Base-by-base conservation (phyloP, 495 filamentous ascomycete species). In the Penicillium steckii region DNA sequence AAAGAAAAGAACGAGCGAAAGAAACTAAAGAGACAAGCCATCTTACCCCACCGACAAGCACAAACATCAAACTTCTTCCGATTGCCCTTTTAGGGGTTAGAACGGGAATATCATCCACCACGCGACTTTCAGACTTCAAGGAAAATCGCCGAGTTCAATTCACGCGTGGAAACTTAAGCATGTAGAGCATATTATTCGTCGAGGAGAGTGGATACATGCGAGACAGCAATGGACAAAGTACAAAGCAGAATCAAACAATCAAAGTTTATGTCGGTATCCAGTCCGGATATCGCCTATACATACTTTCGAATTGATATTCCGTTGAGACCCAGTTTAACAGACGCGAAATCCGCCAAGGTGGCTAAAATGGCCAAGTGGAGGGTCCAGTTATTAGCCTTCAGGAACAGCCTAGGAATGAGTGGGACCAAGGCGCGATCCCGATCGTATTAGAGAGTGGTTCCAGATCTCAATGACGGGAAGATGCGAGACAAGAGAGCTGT, bases 331-430 rank as follows among this genome's bases (percentile, higher is more conserved):
- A 15, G 33, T 37, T 37, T 17, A 37, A 8, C 33, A 13, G 18
- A 37, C 8, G 5, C 33, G n/a, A 37, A n/a, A 37, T 15, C 15
- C 15, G n/a, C n/a, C n/a, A n/a, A n/a, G n/a, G n/a, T n/a, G n/a
- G n/a, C n/a, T n/a, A n/a, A n/a, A n/a, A n/a, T 15, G 3, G 4
- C 18, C 13, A n/a, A 15, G 38, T 0, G 7, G 18, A 22, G 19
- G 38, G 23, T 19, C 38, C 38, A 41, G 18, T 41, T 41, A 41
- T 41, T 41, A 41, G 21, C 38, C 38, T 41, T 41, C 19, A 41
- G 38, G 38, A 7, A 24, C 38, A n/a, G 8, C n/a, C n/a, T n/a
- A n/a, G n/a, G n/a, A n/a, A n/a, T 23, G 38, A 19, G 38, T 41
- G 33, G 18, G 18, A 37, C 33, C 33, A 15, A 15, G 15, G n/a